Conservation (phyloP, 2,329 filamentous ascomycete species). For the Hymenoscyphus linearis region DNA sequence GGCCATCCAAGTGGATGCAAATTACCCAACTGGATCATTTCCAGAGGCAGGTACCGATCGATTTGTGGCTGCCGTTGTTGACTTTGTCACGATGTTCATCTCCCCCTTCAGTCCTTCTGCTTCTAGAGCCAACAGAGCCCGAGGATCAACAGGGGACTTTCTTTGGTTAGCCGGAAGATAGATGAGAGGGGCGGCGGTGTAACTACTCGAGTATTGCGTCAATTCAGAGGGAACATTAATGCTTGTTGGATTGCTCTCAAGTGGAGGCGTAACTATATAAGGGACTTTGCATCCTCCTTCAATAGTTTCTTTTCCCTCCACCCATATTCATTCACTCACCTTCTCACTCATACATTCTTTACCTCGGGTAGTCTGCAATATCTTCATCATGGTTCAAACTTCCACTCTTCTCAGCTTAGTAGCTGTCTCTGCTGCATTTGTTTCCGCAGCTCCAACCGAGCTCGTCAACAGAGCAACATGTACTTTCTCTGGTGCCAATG, state of each 20-base stretch:
- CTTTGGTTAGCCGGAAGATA: not conserved
- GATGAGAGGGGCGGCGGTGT: not conserved
- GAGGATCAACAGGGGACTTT: not conserved
- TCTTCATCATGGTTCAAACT: conserved; percentile 24
- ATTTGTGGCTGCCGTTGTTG: not conserved
- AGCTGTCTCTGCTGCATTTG: conserved; percentile 15
- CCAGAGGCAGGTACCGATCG: not conserved
- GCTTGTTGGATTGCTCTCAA: not conserved
- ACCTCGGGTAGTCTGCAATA: not conserved
- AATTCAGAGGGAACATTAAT: not conserved
- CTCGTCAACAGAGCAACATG: conserved; percentile 36
- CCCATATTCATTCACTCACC: not conserved
- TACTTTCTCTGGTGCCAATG: conserved; percentile 45
- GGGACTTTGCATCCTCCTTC: not conserved
- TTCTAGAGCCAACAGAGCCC: not conserved
- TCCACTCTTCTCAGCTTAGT: conserved; percentile 19
- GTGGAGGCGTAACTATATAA: not conserved
- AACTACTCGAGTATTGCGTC: not conserved
- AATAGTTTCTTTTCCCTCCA: not conserved
- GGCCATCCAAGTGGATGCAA: not conserved
- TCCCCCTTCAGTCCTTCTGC: not conserved
- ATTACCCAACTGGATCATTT: not conserved
- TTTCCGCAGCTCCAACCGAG: conserved; percentile 17
- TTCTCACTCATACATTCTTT: conserved; percentile 2
- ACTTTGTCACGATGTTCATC: not conserved